Percentiles rank a stretch among this genome's conserved stretches.
Evolutionary conservation across 2,329 filamentous ascomycete genomes (phyloP).

Genomic region (Penicillium brevicompactum): DNA sequence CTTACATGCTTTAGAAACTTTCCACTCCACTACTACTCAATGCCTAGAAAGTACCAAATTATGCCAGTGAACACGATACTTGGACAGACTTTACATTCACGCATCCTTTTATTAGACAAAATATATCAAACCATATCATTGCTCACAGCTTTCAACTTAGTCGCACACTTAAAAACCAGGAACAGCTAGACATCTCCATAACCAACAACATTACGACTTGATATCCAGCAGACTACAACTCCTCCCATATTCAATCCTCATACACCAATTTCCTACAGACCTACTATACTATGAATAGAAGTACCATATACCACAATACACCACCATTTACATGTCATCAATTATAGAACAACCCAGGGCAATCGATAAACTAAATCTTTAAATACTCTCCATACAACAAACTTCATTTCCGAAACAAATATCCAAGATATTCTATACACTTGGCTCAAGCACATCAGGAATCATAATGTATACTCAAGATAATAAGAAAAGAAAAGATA

Average conservation of each 20-base stretch:
- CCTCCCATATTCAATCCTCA: conserved; percentile 2
- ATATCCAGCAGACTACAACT: conserved; percentile 5
- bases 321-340: conserved; percentile 8
- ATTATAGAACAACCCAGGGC: conserved; percentile 10
- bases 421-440: no score
- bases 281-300: conserved; percentile 10
- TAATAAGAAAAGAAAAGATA: no score
- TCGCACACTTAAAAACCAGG: not conserved
- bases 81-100: no score
- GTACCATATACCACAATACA: conserved; percentile 6
- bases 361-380: not conserved
- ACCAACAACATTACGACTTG: not conserved
- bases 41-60: no score
- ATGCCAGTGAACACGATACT: no score
- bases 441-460: no score
- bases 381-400: no score
- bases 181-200: conserved; percentile 12
- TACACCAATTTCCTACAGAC: conserved; percentile 7
- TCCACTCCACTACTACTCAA: no score
- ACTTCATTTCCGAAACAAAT: no score
- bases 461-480: no score
- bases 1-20: no score
- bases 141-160: not conserved
- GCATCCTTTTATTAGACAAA: no score
- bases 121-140: not conserved